Conservation (phyloP, 1,284 basidiomycete species). For the Vanrija pseudolonga region DNA sequence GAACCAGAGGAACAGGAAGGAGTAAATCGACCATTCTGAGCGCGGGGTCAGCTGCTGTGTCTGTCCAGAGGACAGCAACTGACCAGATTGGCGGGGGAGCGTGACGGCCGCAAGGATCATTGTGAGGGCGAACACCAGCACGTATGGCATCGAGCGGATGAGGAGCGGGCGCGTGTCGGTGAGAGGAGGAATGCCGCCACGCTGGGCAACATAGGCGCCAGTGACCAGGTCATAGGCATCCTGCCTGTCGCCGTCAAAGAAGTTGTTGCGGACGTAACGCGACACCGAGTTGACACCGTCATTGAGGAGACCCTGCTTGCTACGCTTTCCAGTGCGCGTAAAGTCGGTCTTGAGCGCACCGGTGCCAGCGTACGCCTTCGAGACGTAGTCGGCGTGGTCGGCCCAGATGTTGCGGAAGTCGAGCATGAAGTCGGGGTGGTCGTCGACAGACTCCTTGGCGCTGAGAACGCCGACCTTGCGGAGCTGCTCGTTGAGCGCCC, state of each 20-base stretch:
- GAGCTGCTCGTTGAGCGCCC: conserved; percentile 77
- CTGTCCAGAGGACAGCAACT: conserved; percentile 29
- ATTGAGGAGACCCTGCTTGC: conserved; percentile 70
- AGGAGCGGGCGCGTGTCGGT: conserved; percentile 73
- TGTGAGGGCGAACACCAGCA: conserved; percentile 74
- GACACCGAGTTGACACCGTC: conserved; percentile 83
- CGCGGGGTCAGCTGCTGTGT: conserved; percentile 3
- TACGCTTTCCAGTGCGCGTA: conserved; percentile 87
- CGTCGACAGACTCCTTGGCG: conserved; percentile 66
- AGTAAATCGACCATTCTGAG: conserved; percentile 35
- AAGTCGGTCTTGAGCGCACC: conserved; percentile 97
- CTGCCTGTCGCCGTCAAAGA: conserved; percentile 90
- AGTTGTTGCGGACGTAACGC: conserved; percentile 95
- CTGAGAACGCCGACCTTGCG: conserved; percentile 66
- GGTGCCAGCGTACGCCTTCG: conserved; percentile 89
- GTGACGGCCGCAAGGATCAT: conserved; percentile 81
- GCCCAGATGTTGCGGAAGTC: conserved; percentile 97
- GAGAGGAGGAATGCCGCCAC: conserved; percentile 65
- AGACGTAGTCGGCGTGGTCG: conserved; percentile 90
- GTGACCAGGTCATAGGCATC: conserved; percentile 94
- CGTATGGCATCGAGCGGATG: conserved; percentile 82
- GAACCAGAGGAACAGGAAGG: conserved; percentile 77
- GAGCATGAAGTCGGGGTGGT: conserved; percentile 70
- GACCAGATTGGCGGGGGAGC: conserved; percentile 76
- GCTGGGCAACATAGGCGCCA: conserved; percentile 78